Evolutionary conservation across 1,284 basidiomycete genomes (phyloP).

Genomic region (Cutaneotrichosporon sp.): DNA sequence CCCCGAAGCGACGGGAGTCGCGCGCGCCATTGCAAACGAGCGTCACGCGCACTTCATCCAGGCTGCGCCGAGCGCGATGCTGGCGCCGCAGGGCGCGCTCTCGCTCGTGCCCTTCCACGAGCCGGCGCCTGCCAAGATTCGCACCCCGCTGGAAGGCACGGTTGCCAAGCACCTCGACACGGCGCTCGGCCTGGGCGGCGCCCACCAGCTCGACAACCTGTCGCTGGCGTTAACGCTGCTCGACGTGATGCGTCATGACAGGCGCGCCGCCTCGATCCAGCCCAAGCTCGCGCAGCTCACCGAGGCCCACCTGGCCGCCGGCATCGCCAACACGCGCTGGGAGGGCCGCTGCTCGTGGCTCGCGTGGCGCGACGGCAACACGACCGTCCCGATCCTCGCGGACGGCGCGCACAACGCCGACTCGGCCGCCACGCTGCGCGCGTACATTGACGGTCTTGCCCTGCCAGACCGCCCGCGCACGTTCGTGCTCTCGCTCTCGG

Average conservation of each 20-base stretch:
- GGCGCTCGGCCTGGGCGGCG: slow-evolving; percentile 66
- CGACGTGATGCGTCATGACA: slow-evolving; percentile 61
- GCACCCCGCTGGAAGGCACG: slow-evolving; percentile 22
- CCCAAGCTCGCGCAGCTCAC: slow-evolving; percentile 55
- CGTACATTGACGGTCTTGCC: slow-evolving; percentile 65
- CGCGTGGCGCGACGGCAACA: slow-evolving; percentile 6
- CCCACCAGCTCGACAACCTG: slow-evolving; percentile 80
- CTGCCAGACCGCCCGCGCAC: slow-evolving; percentile 53
- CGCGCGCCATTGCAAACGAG: slow-evolving; percentile 53
- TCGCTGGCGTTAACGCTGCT: slow-evolving; percentile 69
- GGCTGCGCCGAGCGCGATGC: slow-evolving; percentile 16
- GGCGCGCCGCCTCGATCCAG: slow-evolving; percentile 44
- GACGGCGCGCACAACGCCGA: slow-evolving; percentile 97
- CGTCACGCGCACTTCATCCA: slow-evolving; percentile 37
- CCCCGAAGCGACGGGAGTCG: slow-evolving; percentile 58
- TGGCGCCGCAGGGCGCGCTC: slow-evolving; percentile 29
- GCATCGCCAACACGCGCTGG: slow-evolving; percentile 70
- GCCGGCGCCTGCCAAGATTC: slow-evolving; percentile 25
- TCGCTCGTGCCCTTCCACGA: slow-evolving; percentile 36
- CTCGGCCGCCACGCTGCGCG: slow-evolving; percentile 68
- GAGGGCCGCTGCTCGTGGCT: slow-evolving; percentile 78
- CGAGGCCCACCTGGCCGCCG: slow-evolving; percentile 58
- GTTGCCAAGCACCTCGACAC: slow-evolving; percentile 21
- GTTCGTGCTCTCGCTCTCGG: slow-evolving; percentile 74
- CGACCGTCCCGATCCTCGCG: slow-evolving; percentile 60